Conservation (phyloP, 768 basidiomycete species). For the Tulasnella sp. region DNA sequence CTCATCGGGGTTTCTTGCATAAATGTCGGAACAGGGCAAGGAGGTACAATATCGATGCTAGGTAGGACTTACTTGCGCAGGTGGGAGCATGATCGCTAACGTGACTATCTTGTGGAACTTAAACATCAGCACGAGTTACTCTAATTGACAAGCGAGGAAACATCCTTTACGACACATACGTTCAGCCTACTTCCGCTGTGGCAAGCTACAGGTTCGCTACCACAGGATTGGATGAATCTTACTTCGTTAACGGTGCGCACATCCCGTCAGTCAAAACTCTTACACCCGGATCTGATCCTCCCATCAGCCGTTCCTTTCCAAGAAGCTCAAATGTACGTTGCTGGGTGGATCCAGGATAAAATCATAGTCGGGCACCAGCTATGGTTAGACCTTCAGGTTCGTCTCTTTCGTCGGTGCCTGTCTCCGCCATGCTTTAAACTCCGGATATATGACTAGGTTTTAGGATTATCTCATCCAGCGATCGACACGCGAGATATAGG, state of each 20-base stretch:
- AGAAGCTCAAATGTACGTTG: slow-evolving; percentile 51
- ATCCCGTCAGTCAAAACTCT: too few relatives aligned
- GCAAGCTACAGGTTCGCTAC: slow-evolving; percentile 15
- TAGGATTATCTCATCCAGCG: slow-evolving; percentile 9
- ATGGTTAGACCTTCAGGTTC: slow-evolving; percentile 73
- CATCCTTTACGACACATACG: slow-evolving; percentile 48
- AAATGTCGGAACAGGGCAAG: too few relatives aligned
- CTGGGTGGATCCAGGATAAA: slow-evolving; percentile 54
- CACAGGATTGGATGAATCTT: slow-evolving; percentile 10
- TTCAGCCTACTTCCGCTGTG: slow-evolving; percentile 40
- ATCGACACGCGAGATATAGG: slow-evolving; percentile 62
- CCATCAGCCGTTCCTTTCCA: slow-evolving; percentile 44
- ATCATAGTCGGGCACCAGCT: slow-evolving; percentile 64
- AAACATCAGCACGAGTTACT: slow-evolving; percentile 6
- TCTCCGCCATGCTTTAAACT: not conserved
- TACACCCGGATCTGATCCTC: too few relatives aligned
- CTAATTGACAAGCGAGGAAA: slow-evolving; percentile 32
- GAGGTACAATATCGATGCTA: too few relatives aligned
- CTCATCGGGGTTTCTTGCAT: too few relatives aligned
- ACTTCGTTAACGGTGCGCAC: slow-evolving; percentile 12
- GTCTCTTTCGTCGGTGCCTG: not conserved
- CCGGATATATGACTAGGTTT: slow-evolving; percentile 18
- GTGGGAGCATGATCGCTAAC: too few relatives aligned
- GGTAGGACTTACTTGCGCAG: too few relatives aligned
- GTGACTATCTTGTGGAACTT: not conserved